Percentiles rank a stretch among this genome's conserved stretches.
Conservation (phyloP, 495 filamentous ascomycete genomes). For the Chlorociboria aeruginascens region DNA sequence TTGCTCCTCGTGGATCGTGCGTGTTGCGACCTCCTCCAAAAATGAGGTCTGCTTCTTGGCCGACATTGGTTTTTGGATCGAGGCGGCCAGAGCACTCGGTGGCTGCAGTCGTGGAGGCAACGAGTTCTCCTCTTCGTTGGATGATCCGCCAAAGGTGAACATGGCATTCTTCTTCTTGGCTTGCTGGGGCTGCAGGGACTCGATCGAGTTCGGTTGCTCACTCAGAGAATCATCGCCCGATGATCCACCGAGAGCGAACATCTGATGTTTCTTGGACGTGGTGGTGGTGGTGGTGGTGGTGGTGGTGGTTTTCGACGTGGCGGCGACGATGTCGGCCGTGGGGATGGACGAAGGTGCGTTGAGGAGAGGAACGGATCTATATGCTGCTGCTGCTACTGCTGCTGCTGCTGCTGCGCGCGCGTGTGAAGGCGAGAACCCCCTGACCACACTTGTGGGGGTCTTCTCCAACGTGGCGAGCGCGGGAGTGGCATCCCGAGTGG, state of each 20-base stretch:
- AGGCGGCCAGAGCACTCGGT: conserved; percentile 42
- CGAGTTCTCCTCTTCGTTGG: conserved; percentile 69
- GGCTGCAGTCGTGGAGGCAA: conserved; percentile 53
- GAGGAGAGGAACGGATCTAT: conserved; percentile 40
- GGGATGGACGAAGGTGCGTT: conserved; percentile 36
- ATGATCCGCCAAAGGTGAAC: conserved; percentile 75
- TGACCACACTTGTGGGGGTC: conserved; percentile 63
- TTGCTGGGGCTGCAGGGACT: conserved; percentile 25
- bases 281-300: conserved; percentile 29
- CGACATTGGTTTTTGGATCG: conserved; percentile 25
- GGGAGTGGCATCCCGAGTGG: conserved; percentile 6
- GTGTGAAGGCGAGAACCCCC: conserved; percentile 75
- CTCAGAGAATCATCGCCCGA: conserved; percentile 33
- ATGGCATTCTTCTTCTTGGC: conserved; percentile 51
- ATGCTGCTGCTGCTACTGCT: too few relatives aligned
- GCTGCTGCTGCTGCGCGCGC: too few relatives aligned
- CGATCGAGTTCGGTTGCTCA: conserved; percentile 31
- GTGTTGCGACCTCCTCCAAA: conserved; percentile 58
- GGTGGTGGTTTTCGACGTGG: conserved; percentile 31
- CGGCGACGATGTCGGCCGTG: conserved; percentile 16
- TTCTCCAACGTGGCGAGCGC: conserved; percentile 25
- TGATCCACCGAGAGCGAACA: conserved; percentile 44
- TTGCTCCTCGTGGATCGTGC: conserved; percentile 45
- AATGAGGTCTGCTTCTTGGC: conserved; percentile 79
- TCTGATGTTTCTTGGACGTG: conserved; percentile 34